These are phyloP conservation scores for Backusella luteola DNA, from an alignment of 192 early-diverging fungal genomes.

Conservation along the genomic window DNA sequence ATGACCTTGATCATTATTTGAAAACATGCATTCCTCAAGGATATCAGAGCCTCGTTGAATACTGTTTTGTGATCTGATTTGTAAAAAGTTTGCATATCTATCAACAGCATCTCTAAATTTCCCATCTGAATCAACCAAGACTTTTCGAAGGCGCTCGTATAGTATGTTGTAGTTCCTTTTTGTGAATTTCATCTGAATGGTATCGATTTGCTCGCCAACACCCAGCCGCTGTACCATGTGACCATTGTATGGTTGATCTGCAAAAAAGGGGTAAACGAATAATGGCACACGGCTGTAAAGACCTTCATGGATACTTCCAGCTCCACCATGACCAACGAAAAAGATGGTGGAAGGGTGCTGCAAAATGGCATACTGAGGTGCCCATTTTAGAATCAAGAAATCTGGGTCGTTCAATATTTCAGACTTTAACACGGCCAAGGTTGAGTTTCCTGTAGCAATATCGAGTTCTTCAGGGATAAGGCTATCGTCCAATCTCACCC, in stretches of 20 bases:
- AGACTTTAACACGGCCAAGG: not conserved
- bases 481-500: slow-evolving; percentile 6
- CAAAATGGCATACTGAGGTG: slow-evolving; percentile 34
- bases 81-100: slow-evolving; percentile 2
- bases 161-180: not conserved
- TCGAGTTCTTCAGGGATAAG: not conserved
- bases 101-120: not conserved
- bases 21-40: slow-evolving; percentile 26
- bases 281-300: slow-evolving; percentile 27
- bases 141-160: not conserved
- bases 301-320: slow-evolving; percentile 28
- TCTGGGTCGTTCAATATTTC: not conserved
- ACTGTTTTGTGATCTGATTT: slow-evolving; percentile 12
- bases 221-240: not conserved
- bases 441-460: not conserved
- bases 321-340: slow-evolving; percentile 34
- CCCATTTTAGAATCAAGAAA: slow-evolving; percentile 13
- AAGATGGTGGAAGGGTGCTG: slow-evolving; percentile 21
- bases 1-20: not conserved
- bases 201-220: not conserved
- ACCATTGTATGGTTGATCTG: slow-evolving; percentile 27
- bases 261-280: slow-evolving; percentile 31
- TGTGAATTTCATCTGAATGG: not conserved
- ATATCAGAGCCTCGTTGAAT: slow-evolving; percentile 12
- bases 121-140: not conserved